phyloP scores from a whole-genome alignment of 2,329 filamentous ascomycete genomes.

The Helicocarpus griseus region DNA sequence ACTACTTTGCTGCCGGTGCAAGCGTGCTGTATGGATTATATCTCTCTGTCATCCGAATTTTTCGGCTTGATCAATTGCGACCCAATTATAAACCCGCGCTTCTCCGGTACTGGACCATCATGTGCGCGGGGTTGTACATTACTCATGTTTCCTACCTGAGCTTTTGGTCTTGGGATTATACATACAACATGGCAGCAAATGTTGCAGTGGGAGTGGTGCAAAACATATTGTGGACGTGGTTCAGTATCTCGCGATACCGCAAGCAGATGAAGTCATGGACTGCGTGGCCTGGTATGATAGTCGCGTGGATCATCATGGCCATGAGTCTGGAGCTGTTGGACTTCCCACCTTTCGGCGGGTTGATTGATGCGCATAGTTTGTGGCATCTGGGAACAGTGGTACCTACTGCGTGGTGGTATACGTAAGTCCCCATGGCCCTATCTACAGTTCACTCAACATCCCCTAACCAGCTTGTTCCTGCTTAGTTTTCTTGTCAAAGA shows the following conservation, averaged over 20 bases:
- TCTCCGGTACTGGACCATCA: slow-evolving; percentile 62
- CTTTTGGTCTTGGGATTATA: slow-evolving; percentile 84
- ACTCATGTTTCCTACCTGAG: slow-evolving; percentile 76
- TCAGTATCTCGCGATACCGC: slow-evolving; percentile 65
- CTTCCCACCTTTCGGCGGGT: slow-evolving; percentile 73
- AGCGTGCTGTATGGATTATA: slow-evolving; percentile 86
- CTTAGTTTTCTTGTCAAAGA: slow-evolving; percentile 77
- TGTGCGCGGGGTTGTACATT: slow-evolving; percentile 63
- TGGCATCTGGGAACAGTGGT: slow-evolving; percentile 93
- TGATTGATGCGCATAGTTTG: slow-evolving; percentile 84
- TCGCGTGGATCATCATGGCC: slow-evolving; percentile 80
- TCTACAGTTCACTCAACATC: slow-evolving; percentile 9
- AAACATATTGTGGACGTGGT: slow-evolving; percentile 78
- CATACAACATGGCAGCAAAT: slow-evolving; percentile 96
- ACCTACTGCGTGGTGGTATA: slow-evolving; percentile 86
- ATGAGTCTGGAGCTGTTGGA: slow-evolving; percentile 96
- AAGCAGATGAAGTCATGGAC: slow-evolving; percentile 68
- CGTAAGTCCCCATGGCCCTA: slow-evolving; percentile 51
- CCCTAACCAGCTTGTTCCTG: slow-evolving; percentile 17
- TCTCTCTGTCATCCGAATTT: slow-evolving; percentile 71
- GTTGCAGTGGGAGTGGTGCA: slow-evolving; percentile 69
- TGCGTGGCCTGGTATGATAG: slow-evolving; percentile 79
- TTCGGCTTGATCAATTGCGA: slow-evolving; percentile 59
- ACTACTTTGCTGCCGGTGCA: slow-evolving; percentile 90
- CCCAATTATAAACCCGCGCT: slow-evolving; percentile 42